phyloP scores from a whole-genome alignment of 106 monocot species.

The Hemerocallis citrina region DNA sequence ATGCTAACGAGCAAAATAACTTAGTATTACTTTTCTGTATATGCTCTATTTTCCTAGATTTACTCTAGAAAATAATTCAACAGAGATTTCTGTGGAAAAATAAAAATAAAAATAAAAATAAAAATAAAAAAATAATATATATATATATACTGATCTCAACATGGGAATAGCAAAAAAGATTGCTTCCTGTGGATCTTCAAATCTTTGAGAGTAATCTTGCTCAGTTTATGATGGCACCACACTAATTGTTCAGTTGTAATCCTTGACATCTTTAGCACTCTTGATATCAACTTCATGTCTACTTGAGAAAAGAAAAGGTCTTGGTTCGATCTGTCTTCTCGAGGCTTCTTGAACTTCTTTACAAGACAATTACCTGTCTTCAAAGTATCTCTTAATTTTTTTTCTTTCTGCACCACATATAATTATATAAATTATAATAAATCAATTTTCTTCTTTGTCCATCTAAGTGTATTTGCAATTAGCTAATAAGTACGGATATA shows the following conservation, averaged over 20 bases:
- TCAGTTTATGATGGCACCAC: conserved; percentile 71
- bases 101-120: no score
- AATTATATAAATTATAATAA: background rate
- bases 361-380: conserved; percentile 71
- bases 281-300: conserved; percentile 66
- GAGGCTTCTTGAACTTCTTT: conserved; percentile 75
- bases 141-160: conserved; percentile 34
- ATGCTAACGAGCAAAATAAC: no score
- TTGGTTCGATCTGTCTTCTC: conserved; percentile 53
- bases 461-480: background rate
- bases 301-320: conserved; percentile 84
- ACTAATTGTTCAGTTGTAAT: conserved; percentile 69
- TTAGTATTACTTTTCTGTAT: no score
- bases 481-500: no score
- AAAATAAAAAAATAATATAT: no score
- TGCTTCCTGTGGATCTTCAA: conserved; percentile 57
- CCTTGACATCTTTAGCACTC: conserved; percentile 62
- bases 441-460: no score
- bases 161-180: conserved; percentile 75
- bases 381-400: conserved; percentile 64
- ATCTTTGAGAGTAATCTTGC: conserved; percentile 36
- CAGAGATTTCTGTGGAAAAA: no score
- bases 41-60: no score
- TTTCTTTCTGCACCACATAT: conserved; percentile 44
- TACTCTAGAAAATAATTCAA: no score